Evolutionary conservation across 495 filamentous ascomycete genomes (phyloP).

Genomic region (Talaromyces borbonicus): DNA sequence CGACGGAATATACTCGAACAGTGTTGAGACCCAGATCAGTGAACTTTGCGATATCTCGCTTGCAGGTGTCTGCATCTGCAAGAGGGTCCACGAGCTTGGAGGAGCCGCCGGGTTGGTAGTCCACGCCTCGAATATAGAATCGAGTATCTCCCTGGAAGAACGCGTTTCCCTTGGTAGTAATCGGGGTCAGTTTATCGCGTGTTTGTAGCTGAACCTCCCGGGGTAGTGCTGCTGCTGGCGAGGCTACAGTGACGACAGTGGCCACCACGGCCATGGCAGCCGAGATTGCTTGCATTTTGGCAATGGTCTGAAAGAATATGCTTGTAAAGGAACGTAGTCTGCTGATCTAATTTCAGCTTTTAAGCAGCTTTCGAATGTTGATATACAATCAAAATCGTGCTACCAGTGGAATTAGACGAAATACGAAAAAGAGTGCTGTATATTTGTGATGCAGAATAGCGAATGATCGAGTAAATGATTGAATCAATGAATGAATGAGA

Average conservation of each 20-base stretch:
- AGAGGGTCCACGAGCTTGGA: conserved; percentile 72
- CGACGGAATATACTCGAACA: conserved; percentile 85
- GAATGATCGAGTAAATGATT: conserved; percentile 16
- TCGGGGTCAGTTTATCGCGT: conserved; percentile 38
- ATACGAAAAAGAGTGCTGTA: conserved; percentile 8
- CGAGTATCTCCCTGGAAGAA: conserved; percentile 77
- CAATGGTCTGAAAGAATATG: too few relatives aligned
- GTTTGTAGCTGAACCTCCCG: conserved; percentile 30
- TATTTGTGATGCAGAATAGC: conserved; percentile 6
- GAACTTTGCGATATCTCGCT: conserved; percentile 78
- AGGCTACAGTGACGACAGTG: conserved; percentile 42
- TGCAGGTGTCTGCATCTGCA: conserved; percentile 57
- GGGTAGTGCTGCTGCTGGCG: conserved; percentile 44
- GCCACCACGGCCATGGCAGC: conserved; percentile 40
- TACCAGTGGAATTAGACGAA: conserved; percentile 9
- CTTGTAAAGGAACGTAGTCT: too few relatives aligned
- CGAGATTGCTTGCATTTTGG: too few relatives aligned
- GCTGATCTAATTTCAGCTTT: too few relatives aligned
- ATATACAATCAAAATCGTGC: too few relatives aligned
- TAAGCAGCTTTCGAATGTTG: too few relatives aligned
- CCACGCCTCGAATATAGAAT: conserved; percentile 91
- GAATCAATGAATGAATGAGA: conserved; percentile 11
- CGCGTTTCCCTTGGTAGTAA: conserved; percentile 57
- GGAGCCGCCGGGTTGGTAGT: conserved; percentile 90
- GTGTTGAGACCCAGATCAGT: conserved; percentile 82